Conservation (phyloP, 768 basidiomycete genomes). For the Trametes sanguinea region DNA sequence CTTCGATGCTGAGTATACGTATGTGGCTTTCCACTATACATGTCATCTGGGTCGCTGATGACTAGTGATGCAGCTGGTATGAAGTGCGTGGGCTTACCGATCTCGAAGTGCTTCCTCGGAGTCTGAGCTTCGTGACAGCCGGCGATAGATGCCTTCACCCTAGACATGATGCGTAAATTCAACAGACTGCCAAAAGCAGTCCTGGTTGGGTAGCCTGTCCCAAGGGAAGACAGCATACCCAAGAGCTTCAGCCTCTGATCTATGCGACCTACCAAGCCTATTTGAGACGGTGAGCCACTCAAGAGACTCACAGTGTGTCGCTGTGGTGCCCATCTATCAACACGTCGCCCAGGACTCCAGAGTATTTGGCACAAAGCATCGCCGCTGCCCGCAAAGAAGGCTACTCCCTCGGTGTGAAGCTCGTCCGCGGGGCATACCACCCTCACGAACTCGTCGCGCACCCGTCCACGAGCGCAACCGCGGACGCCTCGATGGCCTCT, state of each 20-base stretch:
- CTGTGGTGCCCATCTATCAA: neutral
- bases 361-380: slow-evolving; percentile 66
- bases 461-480: slow-evolving; percentile 21
- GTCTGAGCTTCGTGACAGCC: slow-evolving; percentile 43
- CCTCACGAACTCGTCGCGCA: slow-evolving; percentile 66
- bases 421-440: slow-evolving; percentile 93
- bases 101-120: neutral
- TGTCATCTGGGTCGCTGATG: neutral
- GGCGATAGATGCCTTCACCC: slow-evolving; percentile 78
- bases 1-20: slow-evolving; percentile 87
- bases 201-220: slow-evolving; percentile 5
- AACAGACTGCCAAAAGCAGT: slow-evolving; percentile 47
- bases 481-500: slow-evolving; percentile 5
- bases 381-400: slow-evolving; percentile 61
- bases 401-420: slow-evolving; percentile 85
- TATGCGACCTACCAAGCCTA: slow-evolving; percentile 93
- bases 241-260: slow-evolving; percentile 61
- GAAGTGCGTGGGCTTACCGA: slow-evolving; percentile 33
- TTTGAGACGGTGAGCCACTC: slow-evolving; percentile 57
- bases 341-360: slow-evolving; percentile 53
- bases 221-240: neutral
- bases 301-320: too few relatives aligned
- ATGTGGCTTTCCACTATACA: slow-evolving; percentile 4
- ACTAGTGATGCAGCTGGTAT: slow-evolving; percentile 34
- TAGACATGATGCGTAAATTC: slow-evolving; percentile 75